Base-by-base conservation (phyloP, 306 rosid species). In the Astragalus membranaceus region DNA sequence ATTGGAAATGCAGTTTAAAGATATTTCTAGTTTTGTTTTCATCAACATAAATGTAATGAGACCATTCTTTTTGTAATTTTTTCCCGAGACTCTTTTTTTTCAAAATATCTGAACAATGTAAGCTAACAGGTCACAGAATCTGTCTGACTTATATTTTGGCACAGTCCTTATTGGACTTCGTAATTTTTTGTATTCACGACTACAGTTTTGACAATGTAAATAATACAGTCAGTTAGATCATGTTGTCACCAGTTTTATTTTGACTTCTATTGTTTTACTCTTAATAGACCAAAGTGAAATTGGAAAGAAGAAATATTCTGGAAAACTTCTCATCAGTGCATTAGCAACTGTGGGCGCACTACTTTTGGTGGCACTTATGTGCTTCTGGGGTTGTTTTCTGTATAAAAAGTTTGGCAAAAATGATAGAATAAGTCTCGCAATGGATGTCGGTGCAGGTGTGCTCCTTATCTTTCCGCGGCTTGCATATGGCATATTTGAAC, bases 361-460 rank as follows among this genome's bases (percentile, higher is more conserved):
- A 44, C 97, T 95, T 80, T 87, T 95, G 84, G 99, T 94, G 42
- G 99, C 99, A 69, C 99, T 94, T 52, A 94, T 94, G 99, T 94
- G 99, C 78, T 94, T 94, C 84, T 94, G 99, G 99, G 99, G 99
- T 66, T 94, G 99, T 84, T 94, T 89, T 75, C 91, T 94, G 13
- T 94, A 91, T 63, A 94, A 91, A 61, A 94, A 87, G 82, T 91
- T 94, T 32, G 96, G 97, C 58, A 95, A 91, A 85, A 82, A 75
- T 63, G 95, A 91, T 75, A 70, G 41, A 58, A 81, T 82, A 76
- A 84, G 88, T 76, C 84, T 86, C 50, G 97, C 87, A 54, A 77
- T 83, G 86, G 95, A 91, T 67, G 95, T 91, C 51, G 79, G 95
- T 76, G 88, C 95, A 95, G 97, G 99, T 95, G 20, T 74, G 73